Evolutionary conservation across 176 grass and related monocot species (phyloP).

Genomic region (Phoenix dactylifera): DNA sequence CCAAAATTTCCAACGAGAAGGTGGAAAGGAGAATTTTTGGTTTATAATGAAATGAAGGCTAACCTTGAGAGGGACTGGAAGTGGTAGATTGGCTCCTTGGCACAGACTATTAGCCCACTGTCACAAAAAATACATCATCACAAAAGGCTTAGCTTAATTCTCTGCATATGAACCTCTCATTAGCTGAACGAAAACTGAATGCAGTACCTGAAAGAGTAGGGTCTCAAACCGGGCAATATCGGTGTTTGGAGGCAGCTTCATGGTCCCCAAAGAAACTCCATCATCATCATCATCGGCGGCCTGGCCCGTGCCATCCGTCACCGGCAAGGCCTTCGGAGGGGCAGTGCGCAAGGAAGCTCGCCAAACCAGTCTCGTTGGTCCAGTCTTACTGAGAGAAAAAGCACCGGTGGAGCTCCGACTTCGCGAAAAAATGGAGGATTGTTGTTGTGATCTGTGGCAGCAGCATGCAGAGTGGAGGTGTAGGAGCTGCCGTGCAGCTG

Average conservation of each 20-base stretch:
- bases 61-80: slow-evolving; percentile 90
- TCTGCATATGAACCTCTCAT: too few species aligned
- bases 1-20: too few species aligned
- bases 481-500: slow-evolving; percentile 29
- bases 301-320: slow-evolving; percentile 36
- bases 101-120: slow-evolving; percentile 95
- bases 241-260: slow-evolving; percentile 83
- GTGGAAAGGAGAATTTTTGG: too few species aligned
- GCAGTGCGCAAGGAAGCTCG: slow-evolving; percentile 3
- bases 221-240: slow-evolving; percentile 53
- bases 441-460: slow-evolving; percentile 1
- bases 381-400: background rate
- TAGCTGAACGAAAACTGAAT: too few species aligned
- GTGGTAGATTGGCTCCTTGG: slow-evolving; percentile 84
- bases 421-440: slow-evolving; percentile 17
- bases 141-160: too few species aligned
- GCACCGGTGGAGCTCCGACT: background rate
- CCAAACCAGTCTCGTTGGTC: slow-evolving; percentile 14
- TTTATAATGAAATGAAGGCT: background rate
- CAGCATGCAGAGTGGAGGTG: slow-evolving; percentile 8
- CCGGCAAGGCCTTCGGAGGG: slow-evolving; percentile 16
- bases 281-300: slow-evolving; percentile 28
- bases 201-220: slow-evolving; percentile 58
- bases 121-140: slow-evolving; percentile 10
- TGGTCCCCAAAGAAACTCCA: slow-evolving; percentile 65